Evolutionary conservation across 768 basidiomycete genomes (phyloP), one percentile per base, ranked within the genome.

Genomic region (Leccinum obscurum): DNA sequence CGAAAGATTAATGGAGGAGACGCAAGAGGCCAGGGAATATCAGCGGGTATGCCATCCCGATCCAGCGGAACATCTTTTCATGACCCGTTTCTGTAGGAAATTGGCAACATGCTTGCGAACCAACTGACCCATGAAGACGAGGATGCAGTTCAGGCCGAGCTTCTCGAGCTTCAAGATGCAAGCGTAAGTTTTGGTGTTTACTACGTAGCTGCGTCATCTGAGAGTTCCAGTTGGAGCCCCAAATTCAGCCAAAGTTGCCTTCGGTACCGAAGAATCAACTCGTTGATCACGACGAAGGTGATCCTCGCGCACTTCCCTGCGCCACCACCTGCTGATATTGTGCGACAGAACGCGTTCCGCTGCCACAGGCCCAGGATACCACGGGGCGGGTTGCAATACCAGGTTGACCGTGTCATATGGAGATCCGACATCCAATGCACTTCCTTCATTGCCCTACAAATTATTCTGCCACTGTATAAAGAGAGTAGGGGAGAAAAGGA

Each of bases 1-100:
- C n/a, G 96, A 98, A 81, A 91, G 85, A 70, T 77, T 98, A 55
- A 81, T 99, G 78, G 93, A 90, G 64, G 93, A 97, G 75, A 97
- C 95, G 0, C 84, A 85, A 4, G 96, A 98, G 69, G 97, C 94
- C 13, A 83, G 90, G 64, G 94, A 88, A 62, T 98, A 98, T 73
- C 94, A 99, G 70, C 79, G 81, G 70, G 96, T 94, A 62, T 44
- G 83, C 73, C 13, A 14, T 52, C 64, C 60, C 26, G 17, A 35
- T 20, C n/a, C n/a, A 4, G 32, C 6, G 15, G 37, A 14, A 6
- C 46, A 9, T 13, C 13, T 1, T 41, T 52, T 14, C 30, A 2
- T n/a, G 17, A 24, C n/a, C 49, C 59, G 20, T 52, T 35, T 28
- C 13, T 53, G 5, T 66, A 99, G 97, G 97, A 99, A 84, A 89